Base-by-base conservation (phyloP, 371 early-diverging fungal species). In the Chytridium lagenaria region DNA sequence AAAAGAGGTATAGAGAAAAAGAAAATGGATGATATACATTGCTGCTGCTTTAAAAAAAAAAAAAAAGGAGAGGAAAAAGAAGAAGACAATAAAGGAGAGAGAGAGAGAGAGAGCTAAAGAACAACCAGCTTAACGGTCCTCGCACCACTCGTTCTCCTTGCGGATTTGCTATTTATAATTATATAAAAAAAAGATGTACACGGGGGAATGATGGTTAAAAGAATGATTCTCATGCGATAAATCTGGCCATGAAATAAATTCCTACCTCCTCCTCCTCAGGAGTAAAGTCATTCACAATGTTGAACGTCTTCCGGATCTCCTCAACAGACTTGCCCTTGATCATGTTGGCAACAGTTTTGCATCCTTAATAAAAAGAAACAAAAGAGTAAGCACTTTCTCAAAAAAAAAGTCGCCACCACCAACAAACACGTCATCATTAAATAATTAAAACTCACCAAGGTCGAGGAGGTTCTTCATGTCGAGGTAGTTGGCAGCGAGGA, bases 291-390 rank as follows among this genome's bases (percentile, higher is more conserved):
- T 94, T 94, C 67, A 88, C 88, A 75, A 98, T 96, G 82, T 95
- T 96, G 86, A 98, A 98, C 10, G 81, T 82, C 76, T 91, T 91
- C 72, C 98, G 90, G 75, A 97, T 95, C 77, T 98, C 96, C 80
- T 97, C 95, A 19, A 95, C 92, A 31, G 91, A 88, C 87, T 96
- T 97, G 50, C 90, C 96, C 78, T 94, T 94, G 86, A 98, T 97
- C 95, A 96, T 94, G 80, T 96, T 96, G 69, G 98, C 98, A 65
- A 97, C 95, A n/a, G 94, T 97, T 87, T 96, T 97, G 87, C 98
- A 98, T 33, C 85, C 84, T 83, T n/a, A 68, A 50, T 30, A 38
- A 36, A 19, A 7, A 19, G 2, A 39, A 19, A 23, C 26, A n/a
- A 39, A 38, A 19, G 38, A 70, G n/a, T 16, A 52, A 57, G 31